phyloP scores from a whole-genome alignment of 306 rosid species.

The Gleditsia sinensis region DNA sequence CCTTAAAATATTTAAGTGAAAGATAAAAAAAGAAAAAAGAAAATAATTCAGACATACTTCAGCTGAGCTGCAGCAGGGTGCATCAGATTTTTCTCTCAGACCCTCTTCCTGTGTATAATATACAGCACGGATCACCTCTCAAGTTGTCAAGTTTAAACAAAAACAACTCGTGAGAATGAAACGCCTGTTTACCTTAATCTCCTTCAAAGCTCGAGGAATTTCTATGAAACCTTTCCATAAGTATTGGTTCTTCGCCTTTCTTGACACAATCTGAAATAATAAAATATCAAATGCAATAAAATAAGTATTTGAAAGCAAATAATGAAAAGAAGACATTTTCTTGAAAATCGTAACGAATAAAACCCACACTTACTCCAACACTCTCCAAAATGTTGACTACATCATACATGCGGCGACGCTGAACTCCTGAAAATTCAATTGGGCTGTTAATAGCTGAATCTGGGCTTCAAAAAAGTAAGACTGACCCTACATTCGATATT shows the following conservation, averaged over 20 bases:
- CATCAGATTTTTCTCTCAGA: conserved; percentile 37
- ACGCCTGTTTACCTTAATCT: conserved; percentile 29
- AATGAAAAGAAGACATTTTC: not conserved
- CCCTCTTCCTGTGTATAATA: conserved; percentile 43
- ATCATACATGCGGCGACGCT: conserved; percentile 58
- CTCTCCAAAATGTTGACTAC: conserved; percentile 58
- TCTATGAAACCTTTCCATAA: conserved; percentile 50
- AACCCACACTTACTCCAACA: conserved; percentile 38
- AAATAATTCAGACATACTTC: conserved; percentile 38
- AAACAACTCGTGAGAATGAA: not conserved
- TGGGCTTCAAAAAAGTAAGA: not conserved
- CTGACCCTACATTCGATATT: not conserved
- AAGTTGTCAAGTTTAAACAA: not conserved
- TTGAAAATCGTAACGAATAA: not conserved
- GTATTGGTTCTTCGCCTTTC: conserved; percentile 48
- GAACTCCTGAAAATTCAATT: conserved; percentile 43
- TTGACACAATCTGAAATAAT: conserved; percentile 40
- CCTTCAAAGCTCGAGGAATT: conserved; percentile 37
- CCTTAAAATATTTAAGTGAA: not conserved
- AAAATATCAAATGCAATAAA: not conserved
- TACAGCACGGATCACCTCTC: not conserved
- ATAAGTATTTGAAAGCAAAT: not conserved
- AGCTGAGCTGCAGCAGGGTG: conserved; percentile 27
- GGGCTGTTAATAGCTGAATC: not conserved
- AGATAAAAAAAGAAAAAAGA: not conserved